phyloP scores from a whole-genome alignment of 495 filamentous ascomycete species.

The Lentithecium fluviatile region DNA sequence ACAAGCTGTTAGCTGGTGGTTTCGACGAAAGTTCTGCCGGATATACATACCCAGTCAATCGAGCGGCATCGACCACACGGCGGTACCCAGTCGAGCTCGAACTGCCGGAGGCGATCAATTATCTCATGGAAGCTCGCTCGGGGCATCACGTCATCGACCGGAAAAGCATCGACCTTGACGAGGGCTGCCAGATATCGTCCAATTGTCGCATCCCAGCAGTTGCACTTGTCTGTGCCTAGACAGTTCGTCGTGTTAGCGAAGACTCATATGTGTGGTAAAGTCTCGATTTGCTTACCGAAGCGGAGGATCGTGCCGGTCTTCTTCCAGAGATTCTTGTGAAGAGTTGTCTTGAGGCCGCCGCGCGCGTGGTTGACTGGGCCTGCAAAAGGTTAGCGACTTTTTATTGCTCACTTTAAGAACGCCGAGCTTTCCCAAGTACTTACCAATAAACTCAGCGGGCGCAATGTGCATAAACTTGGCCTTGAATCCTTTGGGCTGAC shows the following conservation, averaged over 20 bases:
- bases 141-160: slow-evolving; percentile 1
- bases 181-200: not conserved
- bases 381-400: no score
- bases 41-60: not conserved
- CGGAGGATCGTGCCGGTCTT: not conserved
- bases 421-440: no score
- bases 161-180: slow-evolving; percentile 2
- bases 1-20: not conserved
- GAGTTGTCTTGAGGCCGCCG: slow-evolving; percentile 11
- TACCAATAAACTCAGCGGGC: slow-evolving; percentile 14
- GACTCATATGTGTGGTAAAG: no score
- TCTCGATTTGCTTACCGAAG: not conserved
- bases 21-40: not conserved
- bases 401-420: no score
- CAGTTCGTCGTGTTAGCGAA: no score
- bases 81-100: not conserved
- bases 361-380: slow-evolving; percentile 7
- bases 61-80: not conserved
- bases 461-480: not conserved
- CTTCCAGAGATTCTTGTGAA: slow-evolving; percentile 9
- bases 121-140: not conserved
- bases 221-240: slow-evolving; percentile 4
- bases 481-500: not conserved
- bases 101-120: not conserved
- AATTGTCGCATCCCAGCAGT: slow-evolving; percentile 3